A percentile compares a stretch with the other conserved stretches of the same genome.
These are phyloP conservation scores for Acanthamoeba healyi DNA, from an alignment of 208 protist genomes.

Conservation along the genomic window DNA sequence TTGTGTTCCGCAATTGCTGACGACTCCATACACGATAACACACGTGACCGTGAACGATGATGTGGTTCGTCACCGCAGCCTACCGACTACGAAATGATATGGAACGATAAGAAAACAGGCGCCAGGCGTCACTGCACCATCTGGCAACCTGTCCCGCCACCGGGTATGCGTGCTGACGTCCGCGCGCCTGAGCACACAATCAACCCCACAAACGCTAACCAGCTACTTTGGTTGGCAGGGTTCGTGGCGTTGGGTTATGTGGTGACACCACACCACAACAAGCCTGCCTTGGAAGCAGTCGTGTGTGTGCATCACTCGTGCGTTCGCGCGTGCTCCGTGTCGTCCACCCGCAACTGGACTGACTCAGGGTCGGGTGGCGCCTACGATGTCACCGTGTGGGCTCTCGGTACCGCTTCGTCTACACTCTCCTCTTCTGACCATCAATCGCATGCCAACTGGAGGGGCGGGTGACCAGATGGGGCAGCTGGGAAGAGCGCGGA, in stretches of 20 bases:
- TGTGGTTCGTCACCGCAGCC: neutral
- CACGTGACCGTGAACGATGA: no score
- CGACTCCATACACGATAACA: neutral
- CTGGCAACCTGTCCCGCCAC: neutral
- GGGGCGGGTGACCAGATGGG: neutral
- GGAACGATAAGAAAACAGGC: neutral
- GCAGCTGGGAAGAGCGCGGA: neutral
- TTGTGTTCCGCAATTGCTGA: neutral
- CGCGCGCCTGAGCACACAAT: no score
- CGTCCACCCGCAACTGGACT: neutral
- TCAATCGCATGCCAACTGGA: no score
- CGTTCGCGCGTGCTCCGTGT: neutral
- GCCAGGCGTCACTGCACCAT: neutral
- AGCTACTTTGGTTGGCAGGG: neutral
- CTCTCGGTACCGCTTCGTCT: neutral
- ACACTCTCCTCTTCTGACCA: no score
- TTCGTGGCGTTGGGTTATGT: neutral
- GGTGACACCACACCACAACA: neutral
- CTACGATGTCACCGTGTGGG: neutral
- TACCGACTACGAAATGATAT: neutral
- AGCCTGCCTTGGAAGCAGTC: neutral
- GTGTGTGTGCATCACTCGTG: neutral
- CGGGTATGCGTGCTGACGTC: neutral
- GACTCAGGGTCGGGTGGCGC: neutral
- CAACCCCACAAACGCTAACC: no score